phyloP scores from a whole-genome alignment of 331 rosid genomes.

The Malus hybrid region DNA sequence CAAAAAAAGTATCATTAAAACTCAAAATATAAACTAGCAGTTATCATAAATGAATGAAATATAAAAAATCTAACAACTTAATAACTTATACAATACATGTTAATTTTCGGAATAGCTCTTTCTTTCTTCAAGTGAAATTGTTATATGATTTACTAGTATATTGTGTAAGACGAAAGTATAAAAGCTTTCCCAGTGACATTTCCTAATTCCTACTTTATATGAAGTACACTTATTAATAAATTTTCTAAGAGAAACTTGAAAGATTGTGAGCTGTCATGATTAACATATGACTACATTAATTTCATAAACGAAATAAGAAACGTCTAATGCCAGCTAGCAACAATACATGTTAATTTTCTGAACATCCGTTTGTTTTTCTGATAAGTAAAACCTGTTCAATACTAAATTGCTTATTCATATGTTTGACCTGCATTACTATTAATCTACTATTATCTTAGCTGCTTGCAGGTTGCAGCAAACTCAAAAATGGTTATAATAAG shows the following conservation, averaged over 20 bases:
- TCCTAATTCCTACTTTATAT: background rate
- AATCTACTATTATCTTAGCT: slow-evolving; percentile 42
- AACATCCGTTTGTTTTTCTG: background rate
- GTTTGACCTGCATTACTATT: slow-evolving; percentile 4
- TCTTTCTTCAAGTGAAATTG: background rate
- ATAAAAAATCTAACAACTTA: background rate
- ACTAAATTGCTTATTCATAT: background rate
- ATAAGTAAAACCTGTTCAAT: background rate
- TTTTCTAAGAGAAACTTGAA: background rate
- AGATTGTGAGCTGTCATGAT: background rate
- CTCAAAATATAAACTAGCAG: background rate
- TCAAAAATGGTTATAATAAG: slow-evolving; percentile 58
- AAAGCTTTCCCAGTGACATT: background rate
- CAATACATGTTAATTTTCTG: background rate
- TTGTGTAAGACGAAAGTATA: background rate
- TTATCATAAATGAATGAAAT: background rate
- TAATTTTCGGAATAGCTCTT: background rate
- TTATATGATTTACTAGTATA: background rate
- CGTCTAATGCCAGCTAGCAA: background rate
- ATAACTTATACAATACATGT: background rate
- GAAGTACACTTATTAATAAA: too few species aligned
- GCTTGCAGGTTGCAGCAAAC: slow-evolving; percentile 80
- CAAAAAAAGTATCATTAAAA: background rate
- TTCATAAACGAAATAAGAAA: background rate
- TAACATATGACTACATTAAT: background rate